A percentile compares a stretch with the other conserved stretches of the same genome.
Conservation (phyloP, 768 basidiomycete species). For the Clitopilus hobsonii region DNA sequence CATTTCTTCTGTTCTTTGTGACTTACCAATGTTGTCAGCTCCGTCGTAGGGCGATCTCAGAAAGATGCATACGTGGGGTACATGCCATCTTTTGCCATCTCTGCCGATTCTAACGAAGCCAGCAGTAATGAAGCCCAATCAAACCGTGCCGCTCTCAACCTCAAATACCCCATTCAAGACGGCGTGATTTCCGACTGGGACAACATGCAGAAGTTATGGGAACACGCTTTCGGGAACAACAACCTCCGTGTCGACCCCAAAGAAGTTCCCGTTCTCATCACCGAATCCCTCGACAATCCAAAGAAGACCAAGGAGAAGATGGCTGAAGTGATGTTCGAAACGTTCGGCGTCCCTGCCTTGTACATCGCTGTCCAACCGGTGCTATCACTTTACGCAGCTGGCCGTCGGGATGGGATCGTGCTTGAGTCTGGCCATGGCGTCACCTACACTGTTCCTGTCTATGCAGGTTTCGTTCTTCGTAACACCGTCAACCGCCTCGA, state of each 20-base stretch:
- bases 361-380: constrained; percentile 92
- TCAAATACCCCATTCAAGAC: constrained; percentile 93
- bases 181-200: constrained; percentile 98
- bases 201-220: constrained; percentile 99
- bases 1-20: constrained; percentile 2
- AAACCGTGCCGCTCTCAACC: constrained; percentile 89
- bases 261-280: constrained; percentile 88
- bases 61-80: constrained; percentile 97
- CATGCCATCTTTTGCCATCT: constrained; percentile 15
- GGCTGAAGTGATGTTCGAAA: constrained; percentile 97
- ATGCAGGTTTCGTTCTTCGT: constrained; percentile 89
- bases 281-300: constrained; percentile 89
- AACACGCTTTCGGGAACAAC: constrained; percentile 97
- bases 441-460: constrained; percentile 93
- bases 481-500: constrained; percentile 93
- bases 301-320: constrained; percentile 92
- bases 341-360: constrained; percentile 89
- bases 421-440: constrained; percentile 97
- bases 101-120: constrained; percentile 8
- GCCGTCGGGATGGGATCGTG: constrained; percentile 92
- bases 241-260: constrained; percentile 90
- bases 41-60: constrained; percentile 97
- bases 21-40: constrained; percentile 84
- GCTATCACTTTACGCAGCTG: constrained; percentile 87
- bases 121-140: constrained; percentile 85